Evolutionary conservation across 164 flowering plant species (phyloP).

Genomic region (Vitis labrusca): DNA sequence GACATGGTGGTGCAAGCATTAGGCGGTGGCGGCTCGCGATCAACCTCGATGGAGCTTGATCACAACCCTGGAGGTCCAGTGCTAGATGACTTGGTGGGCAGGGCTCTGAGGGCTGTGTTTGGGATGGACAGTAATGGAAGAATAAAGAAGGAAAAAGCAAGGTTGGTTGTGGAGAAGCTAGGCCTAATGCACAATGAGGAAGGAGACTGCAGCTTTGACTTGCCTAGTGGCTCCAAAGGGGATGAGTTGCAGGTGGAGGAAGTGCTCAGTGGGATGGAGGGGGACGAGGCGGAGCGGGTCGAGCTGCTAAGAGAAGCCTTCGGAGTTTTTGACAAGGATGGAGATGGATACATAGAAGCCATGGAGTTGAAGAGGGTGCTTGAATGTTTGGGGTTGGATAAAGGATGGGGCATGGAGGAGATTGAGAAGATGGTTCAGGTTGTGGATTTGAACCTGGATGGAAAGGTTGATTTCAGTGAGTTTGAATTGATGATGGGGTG

Average conservation of each 20-base stretch:
- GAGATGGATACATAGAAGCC: constrained; percentile 61
- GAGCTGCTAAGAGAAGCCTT: constrained; percentile 50
- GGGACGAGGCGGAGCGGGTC: constrained; percentile 12
- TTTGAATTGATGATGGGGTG: constrained; percentile 52
- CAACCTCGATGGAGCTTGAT: constrained; percentile 1
- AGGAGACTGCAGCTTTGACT: neutral
- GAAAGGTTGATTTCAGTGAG: constrained; percentile 63
- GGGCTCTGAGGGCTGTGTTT: constrained; percentile 27
- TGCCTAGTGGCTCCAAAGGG: neutral
- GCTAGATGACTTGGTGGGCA: constrained; percentile 12
- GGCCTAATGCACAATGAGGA: constrained; percentile 18
- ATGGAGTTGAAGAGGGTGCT: constrained; percentile 56
- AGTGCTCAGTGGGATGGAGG: constrained; percentile 23
- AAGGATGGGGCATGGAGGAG: constrained; percentile 43
- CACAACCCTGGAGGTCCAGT: neutral
- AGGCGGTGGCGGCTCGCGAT: neutral
- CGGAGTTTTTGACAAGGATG: constrained; percentile 59
- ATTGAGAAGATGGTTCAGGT: constrained; percentile 55
- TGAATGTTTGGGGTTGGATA: constrained; percentile 52
- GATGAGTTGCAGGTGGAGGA: constrained; percentile 30
- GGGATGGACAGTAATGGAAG: constrained; percentile 26
- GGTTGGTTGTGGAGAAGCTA: constrained; percentile 24
- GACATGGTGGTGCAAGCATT: constrained; percentile 9
- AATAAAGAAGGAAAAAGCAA: constrained; percentile 26
- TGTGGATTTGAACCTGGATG: constrained; percentile 59